Percentiles rank a stretch among this genome's conserved stretches.
These are phyloP conservation scores for Fusarium subglutinans DNA, from an alignment of 2,329 filamentous ascomycete genomes.

Conservation along the genomic window DNA sequence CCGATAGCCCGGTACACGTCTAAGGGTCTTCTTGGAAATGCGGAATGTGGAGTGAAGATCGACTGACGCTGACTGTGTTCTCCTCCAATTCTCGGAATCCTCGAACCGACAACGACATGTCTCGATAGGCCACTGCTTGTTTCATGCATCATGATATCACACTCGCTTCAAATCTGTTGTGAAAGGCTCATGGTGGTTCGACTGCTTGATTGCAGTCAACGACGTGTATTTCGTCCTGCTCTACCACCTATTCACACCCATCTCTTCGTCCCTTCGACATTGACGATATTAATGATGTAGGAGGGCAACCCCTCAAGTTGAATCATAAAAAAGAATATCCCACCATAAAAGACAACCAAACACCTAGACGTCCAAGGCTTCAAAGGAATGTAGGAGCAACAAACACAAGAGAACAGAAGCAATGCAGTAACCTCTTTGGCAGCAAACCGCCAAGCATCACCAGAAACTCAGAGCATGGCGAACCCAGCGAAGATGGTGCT, in stretches of 20 bases:
- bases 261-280: conserved; percentile 9
- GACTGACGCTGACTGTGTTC: neutral
- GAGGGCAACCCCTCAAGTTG: conserved; percentile 16
- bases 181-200: neutral
- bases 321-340: conserved; percentile 28
- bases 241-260: conserved; percentile 2
- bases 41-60: conserved; percentile 31
- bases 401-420: conserved; percentile 31
- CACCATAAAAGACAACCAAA: conserved; percentile 37
- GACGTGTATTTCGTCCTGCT: conserved; percentile 23
- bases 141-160: neutral
- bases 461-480: conserved; percentile 48
- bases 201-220: conserved; percentile 22
- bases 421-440: conserved; percentile 1
- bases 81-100: neutral
- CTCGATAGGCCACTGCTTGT: neutral
- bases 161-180: neutral
- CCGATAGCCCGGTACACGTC: conserved; percentile 9
- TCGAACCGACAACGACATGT: neutral
- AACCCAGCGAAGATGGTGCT: conserved; percentile 53
- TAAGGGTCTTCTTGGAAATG: neutral
- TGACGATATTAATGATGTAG: conserved; percentile 36
- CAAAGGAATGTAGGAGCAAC: conserved; percentile 37
- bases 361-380: conserved; percentile 42
- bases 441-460: neutral